phyloP scores from a whole-genome alignment of 2,329 filamentous ascomycete species.

The Ascochyta clinopodiicola region DNA sequence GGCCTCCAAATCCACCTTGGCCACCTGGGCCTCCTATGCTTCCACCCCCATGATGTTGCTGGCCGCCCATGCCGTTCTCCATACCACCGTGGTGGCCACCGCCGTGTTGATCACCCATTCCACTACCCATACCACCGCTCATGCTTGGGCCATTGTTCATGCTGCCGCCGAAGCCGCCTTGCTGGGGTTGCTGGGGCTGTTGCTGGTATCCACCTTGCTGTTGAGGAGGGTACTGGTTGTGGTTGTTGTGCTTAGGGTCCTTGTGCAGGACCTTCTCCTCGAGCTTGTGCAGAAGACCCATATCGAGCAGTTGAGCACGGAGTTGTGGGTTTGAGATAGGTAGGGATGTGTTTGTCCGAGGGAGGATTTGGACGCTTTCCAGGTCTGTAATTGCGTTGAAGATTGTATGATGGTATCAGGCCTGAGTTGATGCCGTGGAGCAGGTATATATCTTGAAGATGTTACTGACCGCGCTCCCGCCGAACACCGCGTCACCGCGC shows the following conservation, averaged over 20 bases:
- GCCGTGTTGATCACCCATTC: not conserved
- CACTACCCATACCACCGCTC: not conserved
- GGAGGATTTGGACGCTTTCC: too few species aligned
- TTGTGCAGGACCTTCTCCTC: conserved; percentile 9
- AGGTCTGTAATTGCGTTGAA: too few species aligned
- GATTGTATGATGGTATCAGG: not conserved
- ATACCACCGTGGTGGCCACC: not conserved
- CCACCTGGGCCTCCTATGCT: not conserved
- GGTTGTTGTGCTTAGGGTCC: not conserved
- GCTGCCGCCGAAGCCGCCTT: not conserved
- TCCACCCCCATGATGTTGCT: not conserved
- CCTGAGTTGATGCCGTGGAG: not conserved
- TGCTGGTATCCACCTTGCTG: not conserved
- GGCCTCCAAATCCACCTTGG: not conserved
- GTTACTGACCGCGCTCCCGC: too few species aligned
- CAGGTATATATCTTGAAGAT: not conserved
- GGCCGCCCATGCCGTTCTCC: not conserved
- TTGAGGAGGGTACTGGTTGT: not conserved
- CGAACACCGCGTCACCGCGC: not conserved
- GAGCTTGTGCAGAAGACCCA: conserved; percentile 5
- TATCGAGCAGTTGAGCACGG: not conserved
- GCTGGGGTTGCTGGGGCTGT: not conserved
- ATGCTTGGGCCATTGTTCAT: conserved; percentile 2
- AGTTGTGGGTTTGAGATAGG: not conserved
- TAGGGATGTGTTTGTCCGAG: not conserved